A percentile compares a stretch with the other conserved stretches of the same genome.
phyloP scores from a whole-genome alignment of 2,329 filamentous ascomycete genomes.

The Cladosporium sp. region DNA sequence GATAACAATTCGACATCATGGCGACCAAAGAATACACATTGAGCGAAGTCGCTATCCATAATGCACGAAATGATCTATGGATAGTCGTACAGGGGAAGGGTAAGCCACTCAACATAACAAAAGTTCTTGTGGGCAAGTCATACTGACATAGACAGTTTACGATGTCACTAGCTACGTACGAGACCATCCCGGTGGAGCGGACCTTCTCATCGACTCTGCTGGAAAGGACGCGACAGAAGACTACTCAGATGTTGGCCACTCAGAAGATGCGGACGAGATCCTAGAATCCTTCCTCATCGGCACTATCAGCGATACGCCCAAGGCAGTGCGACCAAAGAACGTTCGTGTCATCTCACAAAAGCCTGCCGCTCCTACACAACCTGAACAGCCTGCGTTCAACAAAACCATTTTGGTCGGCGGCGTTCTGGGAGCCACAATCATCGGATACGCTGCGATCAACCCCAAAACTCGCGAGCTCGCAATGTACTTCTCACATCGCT shows the following conservation, averaged over 20 bases:
- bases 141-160: constrained; percentile 57
- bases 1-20: not conserved
- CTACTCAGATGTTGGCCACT: constrained; percentile 78
- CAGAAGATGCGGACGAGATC: constrained; percentile 48
- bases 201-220: constrained; percentile 96
- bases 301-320: constrained; percentile 30
- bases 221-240: constrained; percentile 87
- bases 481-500: constrained; percentile 6
- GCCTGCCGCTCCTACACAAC: not conserved
- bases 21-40: constrained; percentile 1
- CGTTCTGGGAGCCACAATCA: constrained; percentile 6
- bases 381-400: constrained; percentile 68
- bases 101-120: not conserved
- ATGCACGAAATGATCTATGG: constrained; percentile 94
- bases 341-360: constrained; percentile 15
- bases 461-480: constrained; percentile 8
- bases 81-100: constrained; percentile 85
- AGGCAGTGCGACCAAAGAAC: not conserved
- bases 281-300: constrained; percentile 42
- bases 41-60: constrained; percentile 94
- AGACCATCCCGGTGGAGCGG: constrained; percentile 91
- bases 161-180: constrained; percentile 91
- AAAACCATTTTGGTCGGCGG: constrained; percentile 47
- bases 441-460: constrained; percentile 9
- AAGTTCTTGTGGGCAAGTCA: not conserved